Percentiles rank a stretch among this genome's conserved stretches.
These are phyloP conservation scores for Penicillium maclennaniae DNA, from an alignment of 495 filamentous ascomycete species.

Conservation along the genomic window DNA sequence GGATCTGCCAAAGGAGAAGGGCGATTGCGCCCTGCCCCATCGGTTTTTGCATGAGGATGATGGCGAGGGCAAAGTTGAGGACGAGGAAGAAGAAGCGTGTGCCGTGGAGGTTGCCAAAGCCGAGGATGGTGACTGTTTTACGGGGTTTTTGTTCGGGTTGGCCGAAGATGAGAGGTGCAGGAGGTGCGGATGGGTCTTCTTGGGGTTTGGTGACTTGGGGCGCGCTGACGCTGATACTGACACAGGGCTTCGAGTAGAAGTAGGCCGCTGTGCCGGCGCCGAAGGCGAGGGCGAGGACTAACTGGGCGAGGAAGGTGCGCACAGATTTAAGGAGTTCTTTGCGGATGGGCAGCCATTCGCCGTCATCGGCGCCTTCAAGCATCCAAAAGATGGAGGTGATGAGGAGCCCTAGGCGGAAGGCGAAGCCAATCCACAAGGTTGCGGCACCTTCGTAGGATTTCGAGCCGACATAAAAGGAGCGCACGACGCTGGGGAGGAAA, in stretches of 20 bases:
- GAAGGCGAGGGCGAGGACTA: constrained; percentile 65
- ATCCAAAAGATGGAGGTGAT: constrained; percentile 81
- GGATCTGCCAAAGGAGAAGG: constrained; percentile 76
- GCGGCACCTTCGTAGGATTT: constrained; percentile 84
- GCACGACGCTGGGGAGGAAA: constrained; percentile 72
- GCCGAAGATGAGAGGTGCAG: constrained; percentile 30
- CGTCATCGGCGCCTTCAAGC: constrained; percentile 87
- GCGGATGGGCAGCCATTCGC: constrained; percentile 67
- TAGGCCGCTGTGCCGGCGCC: constrained; percentile 67
- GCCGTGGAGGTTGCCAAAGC: constrained; percentile 89
- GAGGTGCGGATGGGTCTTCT: constrained; percentile 30
- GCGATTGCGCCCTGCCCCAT: constrained; percentile 86
- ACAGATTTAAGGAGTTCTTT: constrained; percentile 65
- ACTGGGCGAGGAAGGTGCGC: constrained; percentile 71
- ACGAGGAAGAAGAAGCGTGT: constrained; percentile 85
- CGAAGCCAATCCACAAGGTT: constrained; percentile 75
- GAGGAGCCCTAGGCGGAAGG: constrained; percentile 71
- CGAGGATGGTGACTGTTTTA: constrained; percentile 72
- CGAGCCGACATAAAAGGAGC: constrained; percentile 69
- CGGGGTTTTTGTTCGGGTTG: constrained; percentile 24
- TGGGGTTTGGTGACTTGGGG: constrained; percentile 9
- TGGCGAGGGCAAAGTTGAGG: constrained; percentile 66
- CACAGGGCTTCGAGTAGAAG: constrained; percentile 69
- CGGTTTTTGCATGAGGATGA: constrained; percentile 84
- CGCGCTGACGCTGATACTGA: constrained; percentile 52